Evolutionary conservation across 768 basidiomycete species (phyloP).

Genomic region (Pisolithus orientalis): DNA sequence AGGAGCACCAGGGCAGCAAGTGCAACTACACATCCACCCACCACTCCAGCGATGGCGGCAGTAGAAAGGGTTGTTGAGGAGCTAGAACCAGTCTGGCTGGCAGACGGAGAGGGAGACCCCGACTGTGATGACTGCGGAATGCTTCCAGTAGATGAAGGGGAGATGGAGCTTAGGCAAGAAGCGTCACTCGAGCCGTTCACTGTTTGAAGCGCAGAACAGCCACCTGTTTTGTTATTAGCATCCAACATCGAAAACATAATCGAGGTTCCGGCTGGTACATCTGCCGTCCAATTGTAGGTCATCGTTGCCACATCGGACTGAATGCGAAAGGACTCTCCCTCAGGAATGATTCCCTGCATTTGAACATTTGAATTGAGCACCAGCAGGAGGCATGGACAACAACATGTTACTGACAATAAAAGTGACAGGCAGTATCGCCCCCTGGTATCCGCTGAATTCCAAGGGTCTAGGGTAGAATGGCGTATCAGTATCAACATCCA

Average conservation of each 20-base stretch:
- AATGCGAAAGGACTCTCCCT: slow-evolving; percentile 47
- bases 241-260: slow-evolving; percentile 23
- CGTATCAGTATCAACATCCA: neutral
- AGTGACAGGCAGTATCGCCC: too few relatives aligned
- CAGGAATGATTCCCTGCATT: slow-evolving; percentile 54
- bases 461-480: neutral
- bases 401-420: too few relatives aligned
- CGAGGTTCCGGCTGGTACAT: slow-evolving; percentile 25
- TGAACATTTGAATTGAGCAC: neutral
- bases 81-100: slow-evolving; percentile 7
- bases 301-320: slow-evolving; percentile 30
- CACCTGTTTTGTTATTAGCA: slow-evolving; percentile 45
- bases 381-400: neutral
- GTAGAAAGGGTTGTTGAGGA: slow-evolving; percentile 29
- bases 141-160: too few relatives aligned
- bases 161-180: too few relatives aligned
- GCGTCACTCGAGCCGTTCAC: slow-evolving; percentile 35
- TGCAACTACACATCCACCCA: slow-evolving; percentile 48
- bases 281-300: slow-evolving; percentile 47
- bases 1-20: slow-evolving; percentile 48
- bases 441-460: too few relatives aligned
- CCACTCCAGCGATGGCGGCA: slow-evolving; percentile 42
- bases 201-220: slow-evolving; percentile 44
- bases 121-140: neutral
- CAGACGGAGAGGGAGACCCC: slow-evolving; percentile 6